Evolutionary conservation across 2,329 filamentous ascomycete species (phyloP).

Genomic region (Pestalotiopsis fici): DNA sequence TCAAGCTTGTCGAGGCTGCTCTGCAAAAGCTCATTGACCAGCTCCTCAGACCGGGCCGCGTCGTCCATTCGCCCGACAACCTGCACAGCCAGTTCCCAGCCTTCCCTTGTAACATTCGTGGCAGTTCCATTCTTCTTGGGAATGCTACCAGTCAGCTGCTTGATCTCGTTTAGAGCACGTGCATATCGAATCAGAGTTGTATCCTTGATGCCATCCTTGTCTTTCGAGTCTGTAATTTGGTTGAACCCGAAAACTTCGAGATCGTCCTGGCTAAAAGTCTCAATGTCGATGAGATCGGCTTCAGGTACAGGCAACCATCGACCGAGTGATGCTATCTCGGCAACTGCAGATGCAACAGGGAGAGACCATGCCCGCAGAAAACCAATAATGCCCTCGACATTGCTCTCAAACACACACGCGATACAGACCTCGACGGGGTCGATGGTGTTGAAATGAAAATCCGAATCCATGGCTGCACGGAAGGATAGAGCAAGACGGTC

Average conservation of each 20-base stretch:
- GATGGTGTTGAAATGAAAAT: conserved; percentile 76
- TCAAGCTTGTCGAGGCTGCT: conserved; percentile 63
- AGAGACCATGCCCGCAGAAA: conserved; percentile 81
- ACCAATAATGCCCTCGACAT: conserved; percentile 73
- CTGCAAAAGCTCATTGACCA: conserved; percentile 71
- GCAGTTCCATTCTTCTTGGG: conserved; percentile 31
- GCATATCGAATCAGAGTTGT: conserved; percentile 78
- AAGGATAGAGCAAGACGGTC: conserved; percentile 73
- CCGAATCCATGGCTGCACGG: conserved; percentile 65
- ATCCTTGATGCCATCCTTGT: conserved; percentile 72
- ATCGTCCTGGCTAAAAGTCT: conserved; percentile 79
- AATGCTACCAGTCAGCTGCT: conserved; percentile 41
- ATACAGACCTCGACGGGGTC: conserved; percentile 79
- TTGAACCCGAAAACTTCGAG: conserved; percentile 78
- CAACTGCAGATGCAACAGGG: conserved; percentile 73
- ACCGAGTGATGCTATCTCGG: conserved; percentile 81
- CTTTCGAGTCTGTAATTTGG: conserved; percentile 53
- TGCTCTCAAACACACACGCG: conserved; percentile 80
- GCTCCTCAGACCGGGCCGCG: conserved; percentile 67
- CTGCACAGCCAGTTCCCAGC: conserved; percentile 88
- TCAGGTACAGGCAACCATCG: conserved; percentile 74
- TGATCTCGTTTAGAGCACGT: conserved; percentile 60
- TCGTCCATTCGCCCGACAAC: conserved; percentile 82
- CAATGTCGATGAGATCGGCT: conserved; percentile 55
- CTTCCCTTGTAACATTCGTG: conserved; percentile 53